Base-by-base conservation (phyloP, 2,329 filamentous ascomycete species). In the Plectosphaerella plurivora region DNA sequence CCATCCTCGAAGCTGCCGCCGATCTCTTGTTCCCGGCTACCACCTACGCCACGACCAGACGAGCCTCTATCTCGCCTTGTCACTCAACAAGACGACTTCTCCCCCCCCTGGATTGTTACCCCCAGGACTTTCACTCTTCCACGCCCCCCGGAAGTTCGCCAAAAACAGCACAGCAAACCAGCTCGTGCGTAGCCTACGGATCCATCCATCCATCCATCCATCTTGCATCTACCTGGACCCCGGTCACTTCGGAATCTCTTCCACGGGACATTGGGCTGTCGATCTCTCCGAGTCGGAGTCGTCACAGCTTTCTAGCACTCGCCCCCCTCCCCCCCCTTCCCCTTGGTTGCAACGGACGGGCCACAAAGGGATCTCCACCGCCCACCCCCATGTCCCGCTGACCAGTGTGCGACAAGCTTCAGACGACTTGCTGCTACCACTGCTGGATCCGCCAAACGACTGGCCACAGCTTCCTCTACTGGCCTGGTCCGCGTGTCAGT, bases 261-360 rank as follows among this genome's bases (percentile, higher is more conserved):
- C 66, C 72, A 73, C 70, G 71, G 74, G 74, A 77, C 70, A 76
- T 73, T 71, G 70, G 69, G 65, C 65, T 74, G 78, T 73, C 77
- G 78, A 81, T 81, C 78, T 71, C 68, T 73, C 65, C 70, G 71
- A 61, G 67, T 73, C 69, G 71, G 68, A 74, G 70, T 76, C 74
- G 74, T 79, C 77, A 78, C 74, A 76, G 70, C 67, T 67, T 60
- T 57, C 56, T 61, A 50, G 35, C 48, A 50, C 24, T 50, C n/a
- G 24, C 10, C 22, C 42, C 42, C 24, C 25, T 10, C 15, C 24
- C 48, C 24, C 48, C 48, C 48, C n/a, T n/a, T n/a, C n/a, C n/a
- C n/a, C n/a, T 37, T 39, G 42, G 25, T 22, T 20, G 20, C 51
- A 57, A 48, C 61, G 63, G 58, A 62, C 60, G 60, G 55, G 57